These are phyloP conservation scores for Chlamydomonas reinhardtii DNA, from an alignment of 163 green algal species.

Conservation along the genomic window DNA sequence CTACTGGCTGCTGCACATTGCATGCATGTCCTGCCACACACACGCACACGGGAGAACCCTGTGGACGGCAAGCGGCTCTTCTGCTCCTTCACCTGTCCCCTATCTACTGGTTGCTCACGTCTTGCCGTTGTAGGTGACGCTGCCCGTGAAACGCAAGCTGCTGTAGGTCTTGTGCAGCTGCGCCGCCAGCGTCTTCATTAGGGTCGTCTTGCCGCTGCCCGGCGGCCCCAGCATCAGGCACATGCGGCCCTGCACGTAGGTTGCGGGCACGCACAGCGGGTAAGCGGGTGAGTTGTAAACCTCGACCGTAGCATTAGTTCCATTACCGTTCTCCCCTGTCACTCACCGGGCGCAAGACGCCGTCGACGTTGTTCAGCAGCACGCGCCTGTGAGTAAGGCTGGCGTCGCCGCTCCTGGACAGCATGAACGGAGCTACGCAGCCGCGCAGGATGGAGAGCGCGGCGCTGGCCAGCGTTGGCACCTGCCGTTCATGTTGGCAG, in stretches of 20 bases:
- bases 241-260: constrained; percentile 62
- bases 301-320: too few species aligned
- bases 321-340: too few species aligned
- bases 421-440: constrained; percentile 1
- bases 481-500: constrained; percentile 20
- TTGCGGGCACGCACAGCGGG: too few species aligned
- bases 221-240: constrained; percentile 82
- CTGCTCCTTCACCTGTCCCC: too few species aligned
- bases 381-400: not conserved
- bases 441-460: constrained; percentile 38
- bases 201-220: constrained; percentile 71
- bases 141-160: not conserved
- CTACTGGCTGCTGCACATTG: too few species aligned
- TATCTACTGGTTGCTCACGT: too few species aligned
- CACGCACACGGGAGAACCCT: too few species aligned
- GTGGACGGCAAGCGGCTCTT: too few species aligned
- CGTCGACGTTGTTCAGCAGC: constrained; percentile 52
- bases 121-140: not conserved
- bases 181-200: constrained; percentile 66
- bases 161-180: not conserved
- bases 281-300: too few species aligned
- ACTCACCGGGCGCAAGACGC: constrained; percentile 25
- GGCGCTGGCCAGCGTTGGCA: constrained; percentile 36
- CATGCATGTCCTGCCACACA: too few species aligned
- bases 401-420: not conserved